Base-by-base conservation (phyloP, 129 eudicot species). In the Sambucus nigra region DNA sequence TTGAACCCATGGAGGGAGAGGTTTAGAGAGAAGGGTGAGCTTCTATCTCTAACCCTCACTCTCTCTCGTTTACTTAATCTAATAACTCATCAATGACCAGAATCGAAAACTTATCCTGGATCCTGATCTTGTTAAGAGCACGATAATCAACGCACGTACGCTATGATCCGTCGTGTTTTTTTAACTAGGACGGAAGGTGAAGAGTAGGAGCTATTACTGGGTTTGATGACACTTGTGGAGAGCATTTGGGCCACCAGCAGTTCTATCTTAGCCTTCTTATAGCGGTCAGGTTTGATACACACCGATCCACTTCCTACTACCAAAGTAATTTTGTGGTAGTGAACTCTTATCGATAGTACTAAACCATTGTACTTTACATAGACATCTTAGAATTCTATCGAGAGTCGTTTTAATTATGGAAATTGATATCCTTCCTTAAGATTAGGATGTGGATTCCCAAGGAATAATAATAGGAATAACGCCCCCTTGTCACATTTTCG, bases 91-190 rank as follows among this genome's bases (percentile, higher is more conserved):
- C 24, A 1, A 58, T 40, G n/a, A 55, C 17, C 2, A 28, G 47
- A 4, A 55, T 55, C 2, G 48, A 47, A 38, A 31, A 55, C 14
- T 33, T 29, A 22, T 55, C 31, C 25, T 55, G 32, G 5, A 55
- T 15, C 6, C 28, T 55, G 21, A 18, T 21, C 7, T 29, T 7
- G 9, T 55, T 55, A 10, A 55, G 25, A 5, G 25, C 61, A 5
- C 46, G 22, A 8, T 55, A 55, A 35, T 55, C 28, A 32, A 55
- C 47, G 19, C 61, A 55, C 27, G 33, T 23, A 0, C 61, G 9
- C 61, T 47, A 55, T 12, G 61, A 29, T 9, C 47, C 47, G n/a
- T 33, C 46, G 16, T 35, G 12, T 0, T 41, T 58, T n/a, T 58
- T 58, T 19, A n/a, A 58, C 63, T 11, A 39, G 33, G 5, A 35